phyloP scores from a whole-genome alignment of 2,329 filamentous ascomycete species.

The Rugonectria rugulosa region DNA sequence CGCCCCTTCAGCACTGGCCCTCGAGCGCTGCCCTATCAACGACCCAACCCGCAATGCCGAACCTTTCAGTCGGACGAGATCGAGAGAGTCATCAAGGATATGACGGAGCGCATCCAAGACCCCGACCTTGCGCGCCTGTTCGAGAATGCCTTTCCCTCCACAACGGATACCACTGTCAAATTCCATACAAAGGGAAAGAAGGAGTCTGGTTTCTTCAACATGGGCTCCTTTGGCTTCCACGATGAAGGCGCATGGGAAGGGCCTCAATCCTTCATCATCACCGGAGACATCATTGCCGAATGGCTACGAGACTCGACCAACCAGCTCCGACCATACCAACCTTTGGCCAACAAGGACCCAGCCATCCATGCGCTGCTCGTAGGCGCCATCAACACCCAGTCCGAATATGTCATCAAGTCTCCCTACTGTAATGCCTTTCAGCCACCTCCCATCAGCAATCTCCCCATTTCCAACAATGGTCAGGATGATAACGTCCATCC shows the following conservation, averaged over 20 bases:
- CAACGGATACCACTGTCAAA: conserved; percentile 84
- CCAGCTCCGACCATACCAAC: conserved; percentile 89
- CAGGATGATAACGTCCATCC: conserved; percentile 88
- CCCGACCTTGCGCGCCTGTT: conserved; percentile 91
- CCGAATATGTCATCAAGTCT: conserved; percentile 91
- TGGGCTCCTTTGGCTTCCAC: conserved; percentile 39
- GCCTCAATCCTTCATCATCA: conserved; percentile 91
- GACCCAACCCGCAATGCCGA: conserved; percentile 81
- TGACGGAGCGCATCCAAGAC: conserved; percentile 81
- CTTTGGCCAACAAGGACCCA: conserved; percentile 81
- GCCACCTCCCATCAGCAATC: conserved; percentile 82
- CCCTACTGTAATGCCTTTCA: conserved; percentile 99
- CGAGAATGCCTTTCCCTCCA: conserved; percentile 91
- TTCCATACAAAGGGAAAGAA: conserved; percentile 77
- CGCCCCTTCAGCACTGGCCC: conserved; percentile 81
- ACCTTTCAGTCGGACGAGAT: conserved; percentile 89
- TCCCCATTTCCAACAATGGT: conserved; percentile 76
- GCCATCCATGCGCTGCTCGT: conserved; percentile 81
- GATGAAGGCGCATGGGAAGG: conserved; percentile 78
- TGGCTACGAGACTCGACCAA: conserved; percentile 95
- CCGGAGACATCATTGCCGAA: conserved; percentile 90
- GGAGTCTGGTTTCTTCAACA: conserved; percentile 47
- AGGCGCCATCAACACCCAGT: conserved; percentile 94
- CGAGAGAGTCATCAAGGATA: conserved; percentile 84
- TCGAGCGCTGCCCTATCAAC: conserved; percentile 82